Evolutionary conservation across 164 flowering plant genomes (phyloP).

Genomic region (Macadamia tetraphylla): DNA sequence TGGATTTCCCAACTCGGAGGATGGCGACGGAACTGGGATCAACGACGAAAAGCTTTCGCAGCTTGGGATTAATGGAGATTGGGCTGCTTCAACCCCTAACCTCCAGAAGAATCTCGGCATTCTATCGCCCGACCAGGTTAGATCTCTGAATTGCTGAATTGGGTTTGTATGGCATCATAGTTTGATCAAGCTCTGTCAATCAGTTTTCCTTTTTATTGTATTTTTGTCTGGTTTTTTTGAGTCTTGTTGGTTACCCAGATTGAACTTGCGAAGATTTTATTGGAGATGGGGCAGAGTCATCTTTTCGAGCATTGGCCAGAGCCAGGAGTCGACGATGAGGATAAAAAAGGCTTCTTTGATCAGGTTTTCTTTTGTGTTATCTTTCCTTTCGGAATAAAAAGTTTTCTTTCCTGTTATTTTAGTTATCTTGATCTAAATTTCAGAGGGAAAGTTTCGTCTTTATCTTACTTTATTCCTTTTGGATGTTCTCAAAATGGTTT

Average conservation of each 20-base stretch:
- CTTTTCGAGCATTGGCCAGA: constrained; percentile 78
- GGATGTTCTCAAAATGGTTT: no score
- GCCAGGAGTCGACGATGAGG: constrained; percentile 68
- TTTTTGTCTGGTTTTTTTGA: neutral
- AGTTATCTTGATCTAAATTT: neutral
- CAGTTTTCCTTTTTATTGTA: neutral
- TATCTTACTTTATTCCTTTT: no score
- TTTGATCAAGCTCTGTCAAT: neutral
- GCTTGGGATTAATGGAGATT: constrained; percentile 34
- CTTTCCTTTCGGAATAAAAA: neutral
- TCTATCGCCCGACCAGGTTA: constrained; percentile 61
- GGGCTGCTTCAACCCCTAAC: constrained; percentile 39
- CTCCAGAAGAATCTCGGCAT: constrained; percentile 56
- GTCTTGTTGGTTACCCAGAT: constrained; percentile 28
- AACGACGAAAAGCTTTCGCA: constrained; percentile 29
- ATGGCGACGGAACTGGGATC: constrained; percentile 42
- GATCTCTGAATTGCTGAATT: neutral
- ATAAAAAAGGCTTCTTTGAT: constrained; percentile 59
- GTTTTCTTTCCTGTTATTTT: neutral
- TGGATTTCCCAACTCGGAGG: neutral
- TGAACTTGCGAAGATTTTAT: constrained; percentile 62
- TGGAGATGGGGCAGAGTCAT: constrained; percentile 72
- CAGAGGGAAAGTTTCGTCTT: no score
- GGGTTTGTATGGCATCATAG: neutral
- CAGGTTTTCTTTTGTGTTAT: constrained; percentile 42